phyloP scores from a whole-genome alignment of 495 filamentous ascomycete species.

The Neurospora sublineolata region DNA sequence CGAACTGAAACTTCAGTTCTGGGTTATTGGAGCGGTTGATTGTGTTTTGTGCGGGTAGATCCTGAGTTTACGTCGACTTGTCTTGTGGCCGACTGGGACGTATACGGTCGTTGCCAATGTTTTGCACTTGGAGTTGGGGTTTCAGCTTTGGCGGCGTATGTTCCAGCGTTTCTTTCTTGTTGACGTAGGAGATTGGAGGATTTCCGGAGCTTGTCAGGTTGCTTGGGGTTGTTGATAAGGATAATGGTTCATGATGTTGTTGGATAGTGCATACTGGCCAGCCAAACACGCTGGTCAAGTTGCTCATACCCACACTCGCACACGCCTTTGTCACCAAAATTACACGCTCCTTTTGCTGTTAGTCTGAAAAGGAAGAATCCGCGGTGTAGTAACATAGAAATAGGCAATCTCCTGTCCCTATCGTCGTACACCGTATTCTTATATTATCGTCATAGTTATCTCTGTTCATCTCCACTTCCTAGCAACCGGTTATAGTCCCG shows the following conservation, averaged over 20 bases:
- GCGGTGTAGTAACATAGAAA: not conserved
- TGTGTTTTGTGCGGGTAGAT: not conserved
- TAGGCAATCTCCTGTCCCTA: accelerated
- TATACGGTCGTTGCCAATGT: not conserved
- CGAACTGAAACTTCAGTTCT: not conserved
- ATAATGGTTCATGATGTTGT: not conserved
- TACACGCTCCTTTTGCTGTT: not conserved
- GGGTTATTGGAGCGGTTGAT: not conserved
- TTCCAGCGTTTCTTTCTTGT: not conserved
- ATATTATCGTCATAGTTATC: not conserved
- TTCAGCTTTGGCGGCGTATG: not conserved
- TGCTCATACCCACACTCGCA: not conserved
- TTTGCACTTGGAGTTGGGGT: not conserved
- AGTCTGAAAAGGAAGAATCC: not conserved
- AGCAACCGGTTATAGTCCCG: too few relatives aligned
- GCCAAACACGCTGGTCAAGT: not conserved
- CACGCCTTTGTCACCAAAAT: not conserved
- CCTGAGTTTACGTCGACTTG: not conserved
- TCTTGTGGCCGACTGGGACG: not conserved
- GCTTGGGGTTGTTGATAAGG: not conserved
- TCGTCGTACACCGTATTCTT: not conserved
- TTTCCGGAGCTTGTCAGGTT: not conserved
- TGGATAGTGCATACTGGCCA: too few relatives aligned
- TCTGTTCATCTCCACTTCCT: not conserved
- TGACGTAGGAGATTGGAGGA: not conserved